These are phyloP conservation scores for Ceratobasidium sp. DNA, from an alignment of 1,284 basidiomycete genomes.

Conservation along the genomic window DNA sequence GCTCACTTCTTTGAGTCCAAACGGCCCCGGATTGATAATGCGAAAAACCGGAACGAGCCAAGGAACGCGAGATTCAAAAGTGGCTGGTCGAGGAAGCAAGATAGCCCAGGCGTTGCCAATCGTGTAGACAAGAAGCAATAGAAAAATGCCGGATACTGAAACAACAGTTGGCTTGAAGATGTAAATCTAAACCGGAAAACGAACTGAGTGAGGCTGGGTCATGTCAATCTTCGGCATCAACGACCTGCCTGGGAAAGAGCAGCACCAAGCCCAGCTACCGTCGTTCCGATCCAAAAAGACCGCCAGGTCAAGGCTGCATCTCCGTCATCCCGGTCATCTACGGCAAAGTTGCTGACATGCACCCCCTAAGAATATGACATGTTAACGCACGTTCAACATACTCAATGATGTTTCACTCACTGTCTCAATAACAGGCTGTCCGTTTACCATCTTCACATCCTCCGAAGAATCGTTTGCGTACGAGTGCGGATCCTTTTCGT, in stretches of 20 bases:
- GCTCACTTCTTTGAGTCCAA: constrained; percentile 69
- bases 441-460: constrained; percentile 55
- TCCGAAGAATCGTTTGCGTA: neutral
- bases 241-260: constrained; percentile 61
- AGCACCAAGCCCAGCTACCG: constrained; percentile 66
- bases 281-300: constrained; percentile 66
- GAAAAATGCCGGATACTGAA: constrained; percentile 66
- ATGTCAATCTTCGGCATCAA: constrained; percentile 31
- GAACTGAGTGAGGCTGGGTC: constrained; percentile 47
- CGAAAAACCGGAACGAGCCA: constrained; percentile 58
- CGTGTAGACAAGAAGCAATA: constrained; percentile 67
- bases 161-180: constrained; percentile 69
- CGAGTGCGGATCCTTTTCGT: constrained; percentile 1
- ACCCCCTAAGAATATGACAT: constrained; percentile 54
- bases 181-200: constrained; percentile 61
- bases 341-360: constrained; percentile 69
- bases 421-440: constrained; percentile 64
- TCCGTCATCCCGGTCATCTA: constrained; percentile 71
- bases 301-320: constrained; percentile 69
- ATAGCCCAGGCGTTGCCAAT: constrained; percentile 64
- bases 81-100: constrained; percentile 57
- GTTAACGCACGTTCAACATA: constrained; percentile 41
- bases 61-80: constrained; percentile 56
- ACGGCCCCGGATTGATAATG: constrained; percentile 69
- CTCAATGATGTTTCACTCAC: neutral